These are phyloP conservation scores for Whalleya microplaca DNA, from an alignment of 2,329 filamentous ascomycete genomes.

Conservation along the genomic window DNA sequence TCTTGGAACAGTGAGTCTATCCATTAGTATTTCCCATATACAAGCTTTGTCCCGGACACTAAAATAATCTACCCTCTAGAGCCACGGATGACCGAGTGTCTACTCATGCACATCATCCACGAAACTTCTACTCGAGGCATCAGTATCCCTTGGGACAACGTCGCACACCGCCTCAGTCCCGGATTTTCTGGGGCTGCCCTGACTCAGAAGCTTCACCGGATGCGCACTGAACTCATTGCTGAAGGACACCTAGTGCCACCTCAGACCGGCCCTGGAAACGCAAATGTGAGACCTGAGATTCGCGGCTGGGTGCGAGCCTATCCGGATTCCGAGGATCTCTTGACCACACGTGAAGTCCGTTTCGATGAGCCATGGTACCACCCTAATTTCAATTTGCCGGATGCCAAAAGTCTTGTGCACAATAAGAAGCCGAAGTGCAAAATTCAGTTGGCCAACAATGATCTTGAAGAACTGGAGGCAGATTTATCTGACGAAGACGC, in stretches of 20 bases:
- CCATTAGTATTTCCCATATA: neutral
- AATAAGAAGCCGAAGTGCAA: neutral
- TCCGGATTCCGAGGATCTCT: constrained; percentile 28
- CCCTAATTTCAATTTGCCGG: constrained; percentile 37
- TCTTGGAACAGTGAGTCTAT: constrained; percentile 47
- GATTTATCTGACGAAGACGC: neutral
- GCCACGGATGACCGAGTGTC: constrained; percentile 51
- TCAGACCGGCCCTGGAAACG: constrained; percentile 23
- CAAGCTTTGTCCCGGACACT: neutral
- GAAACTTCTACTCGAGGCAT: constrained; percentile 41
- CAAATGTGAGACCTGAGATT: constrained; percentile 30
- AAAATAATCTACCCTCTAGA: constrained; percentile 33
- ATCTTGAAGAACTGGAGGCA: neutral
- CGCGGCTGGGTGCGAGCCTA: constrained; percentile 40
- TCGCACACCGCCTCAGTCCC: constrained; percentile 47
- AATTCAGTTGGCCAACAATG: neutral
- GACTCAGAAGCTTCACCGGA: constrained; percentile 41
- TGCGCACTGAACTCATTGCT: constrained; percentile 40
- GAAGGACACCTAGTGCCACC: constrained; percentile 50
- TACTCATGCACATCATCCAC: constrained; percentile 46
- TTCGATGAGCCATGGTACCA: constrained; percentile 41
- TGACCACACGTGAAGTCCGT: constrained; percentile 34
- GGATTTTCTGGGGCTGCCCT: constrained; percentile 45
- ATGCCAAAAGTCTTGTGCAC: constrained; percentile 17
- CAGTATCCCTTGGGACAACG: constrained; percentile 43